Percentiles rank a stretch among this genome's conserved stretches.
Conservation (phyloP, 768 basidiomycete species). For the Russula foetens region DNA sequence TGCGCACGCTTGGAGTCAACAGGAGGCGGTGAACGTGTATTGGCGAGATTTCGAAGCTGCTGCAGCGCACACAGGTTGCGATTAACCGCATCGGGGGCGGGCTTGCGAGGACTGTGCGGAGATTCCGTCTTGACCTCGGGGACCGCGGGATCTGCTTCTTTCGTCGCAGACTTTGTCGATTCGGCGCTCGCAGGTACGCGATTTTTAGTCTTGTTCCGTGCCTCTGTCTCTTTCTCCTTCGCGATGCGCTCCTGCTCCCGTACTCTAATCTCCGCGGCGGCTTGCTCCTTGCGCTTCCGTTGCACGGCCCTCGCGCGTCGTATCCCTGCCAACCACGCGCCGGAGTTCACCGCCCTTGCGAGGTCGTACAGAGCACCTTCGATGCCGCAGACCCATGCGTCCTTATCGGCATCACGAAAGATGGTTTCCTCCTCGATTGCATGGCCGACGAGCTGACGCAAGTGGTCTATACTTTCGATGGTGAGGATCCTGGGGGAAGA, state of each 20-base stretch:
- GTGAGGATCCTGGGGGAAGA: background rate
- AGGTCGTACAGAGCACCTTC: conserved; percentile 12
- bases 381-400: conserved; percentile 5
- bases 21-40: conserved; percentile 24
- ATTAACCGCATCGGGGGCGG: conserved; percentile 3
- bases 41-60: conserved; percentile 25
- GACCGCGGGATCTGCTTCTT: background rate
- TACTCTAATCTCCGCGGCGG: background rate
- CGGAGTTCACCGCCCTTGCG: conserved; percentile 1
- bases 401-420: conserved; percentile 7
- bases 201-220: background rate
- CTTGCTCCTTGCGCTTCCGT: background rate
- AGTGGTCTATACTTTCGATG: conserved; percentile 8
- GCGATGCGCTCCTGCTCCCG: conserved; percentile 10
- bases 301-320: conserved; percentile 3
- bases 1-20: conserved; percentile 27
- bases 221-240: conserved; percentile 13
- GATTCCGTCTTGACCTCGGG: conserved; percentile 1
- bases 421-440: conserved; percentile 13
- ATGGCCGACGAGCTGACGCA: conserved; percentile 3
- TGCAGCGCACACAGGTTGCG: conserved; percentile 20
- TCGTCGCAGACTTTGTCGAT: background rate
- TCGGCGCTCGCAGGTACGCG: background rate
- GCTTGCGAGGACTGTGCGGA: background rate
- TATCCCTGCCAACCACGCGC: conserved; percentile 13